Percentiles rank a stretch among this genome's conserved stretches.
Evolutionary conservation across 768 basidiomycete species (phyloP).

Genomic region (Boletus huronensis): DNA sequence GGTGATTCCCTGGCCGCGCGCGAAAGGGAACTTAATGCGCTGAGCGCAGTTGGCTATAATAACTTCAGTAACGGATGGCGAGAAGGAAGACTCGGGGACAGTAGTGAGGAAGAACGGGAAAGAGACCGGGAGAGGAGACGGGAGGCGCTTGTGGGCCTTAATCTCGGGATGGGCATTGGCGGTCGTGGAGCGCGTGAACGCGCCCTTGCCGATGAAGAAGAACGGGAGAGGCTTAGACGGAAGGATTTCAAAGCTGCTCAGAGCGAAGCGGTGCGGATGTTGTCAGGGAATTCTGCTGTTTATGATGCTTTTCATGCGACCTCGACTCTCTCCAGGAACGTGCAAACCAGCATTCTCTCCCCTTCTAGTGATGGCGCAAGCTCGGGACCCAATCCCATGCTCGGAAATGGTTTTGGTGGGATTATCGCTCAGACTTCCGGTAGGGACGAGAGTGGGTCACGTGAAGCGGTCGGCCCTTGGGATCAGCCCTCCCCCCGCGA

Average conservation of each 20-base stretch:
- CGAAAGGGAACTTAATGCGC: constrained; percentile 46
- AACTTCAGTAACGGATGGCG: constrained; percentile 32
- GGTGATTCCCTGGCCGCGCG: constrained; percentile 34
- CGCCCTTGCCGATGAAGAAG: constrained; percentile 56
- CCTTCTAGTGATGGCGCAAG: constrained; percentile 18
- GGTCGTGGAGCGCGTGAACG: constrained; percentile 60
- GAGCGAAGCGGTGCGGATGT: constrained; percentile 35
- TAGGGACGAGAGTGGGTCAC: constrained; percentile 25
- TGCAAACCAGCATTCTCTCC: constrained; percentile 24
- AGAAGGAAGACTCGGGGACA: constrained; percentile 35
- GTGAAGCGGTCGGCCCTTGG: constrained; percentile 32
- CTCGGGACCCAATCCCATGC: constrained; percentile 17
- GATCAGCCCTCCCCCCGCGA: constrained; percentile 33
- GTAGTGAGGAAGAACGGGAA: constrained; percentile 37
- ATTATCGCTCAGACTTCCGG: constrained; percentile 25
- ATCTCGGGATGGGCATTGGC: constrained; percentile 26
- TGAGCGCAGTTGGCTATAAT: constrained; percentile 48
- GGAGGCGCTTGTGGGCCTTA: constrained; percentile 42
- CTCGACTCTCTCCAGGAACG: constrained; percentile 28
- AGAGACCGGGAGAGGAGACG: constrained; percentile 44
- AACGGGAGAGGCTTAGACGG: constrained; percentile 50
- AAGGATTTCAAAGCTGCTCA: constrained; percentile 46
- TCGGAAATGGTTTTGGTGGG: constrained; percentile 23
- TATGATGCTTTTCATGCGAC: constrained; percentile 82
- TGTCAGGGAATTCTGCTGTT: constrained; percentile 44